phyloP scores from a whole-genome alignment of 1,284 basidiomycete genomes.

The Meripilus lineatus region DNA sequence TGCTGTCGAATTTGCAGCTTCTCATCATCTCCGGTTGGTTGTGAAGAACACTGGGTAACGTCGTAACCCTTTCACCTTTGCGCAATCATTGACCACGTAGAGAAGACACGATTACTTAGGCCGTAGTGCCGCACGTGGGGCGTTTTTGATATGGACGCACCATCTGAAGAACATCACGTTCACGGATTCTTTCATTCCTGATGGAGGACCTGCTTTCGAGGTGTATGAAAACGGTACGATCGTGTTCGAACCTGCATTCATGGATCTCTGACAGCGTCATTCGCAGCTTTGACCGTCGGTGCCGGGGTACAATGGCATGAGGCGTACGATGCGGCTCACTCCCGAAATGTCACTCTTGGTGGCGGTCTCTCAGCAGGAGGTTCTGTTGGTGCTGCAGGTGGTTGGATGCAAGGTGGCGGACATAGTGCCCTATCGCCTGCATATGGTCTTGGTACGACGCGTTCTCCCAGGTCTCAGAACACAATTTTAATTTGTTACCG shows the following conservation, averaged over 20 bases:
- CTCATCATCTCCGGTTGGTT: conserved; percentile 36
- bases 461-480: neutral
- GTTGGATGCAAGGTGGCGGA: conserved; percentile 38
- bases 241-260: neutral
- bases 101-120: conserved; percentile 19
- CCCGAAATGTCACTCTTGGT: conserved; percentile 17
- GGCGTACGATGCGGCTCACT: conserved; percentile 33
- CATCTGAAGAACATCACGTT: conserved; percentile 20
- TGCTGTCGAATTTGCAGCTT: conserved; percentile 35
- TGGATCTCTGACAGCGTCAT: neutral
- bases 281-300: conserved; percentile 33
- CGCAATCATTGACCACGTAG: neutral
- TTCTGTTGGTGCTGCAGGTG: conserved; percentile 31
- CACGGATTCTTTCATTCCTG: conserved; percentile 17
- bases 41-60: conserved; percentile 44
- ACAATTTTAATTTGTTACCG: neutral
- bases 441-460: conserved; percentile 37
- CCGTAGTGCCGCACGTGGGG: conserved; percentile 17
- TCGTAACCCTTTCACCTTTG: neutral
- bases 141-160: conserved; percentile 22
- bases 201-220: conserved; percentile 15
- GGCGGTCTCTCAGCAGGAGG: conserved; percentile 29
- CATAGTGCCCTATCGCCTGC: conserved; percentile 36
- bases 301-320: conserved; percentile 43
- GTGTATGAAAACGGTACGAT: conserved; percentile 14